A percentile compares a stretch with the other conserved stretches of the same genome.
These are phyloP conservation scores for Lasiosphaeria hispida DNA, from an alignment of 495 filamentous ascomycete genomes.

Conservation along the genomic window DNA sequence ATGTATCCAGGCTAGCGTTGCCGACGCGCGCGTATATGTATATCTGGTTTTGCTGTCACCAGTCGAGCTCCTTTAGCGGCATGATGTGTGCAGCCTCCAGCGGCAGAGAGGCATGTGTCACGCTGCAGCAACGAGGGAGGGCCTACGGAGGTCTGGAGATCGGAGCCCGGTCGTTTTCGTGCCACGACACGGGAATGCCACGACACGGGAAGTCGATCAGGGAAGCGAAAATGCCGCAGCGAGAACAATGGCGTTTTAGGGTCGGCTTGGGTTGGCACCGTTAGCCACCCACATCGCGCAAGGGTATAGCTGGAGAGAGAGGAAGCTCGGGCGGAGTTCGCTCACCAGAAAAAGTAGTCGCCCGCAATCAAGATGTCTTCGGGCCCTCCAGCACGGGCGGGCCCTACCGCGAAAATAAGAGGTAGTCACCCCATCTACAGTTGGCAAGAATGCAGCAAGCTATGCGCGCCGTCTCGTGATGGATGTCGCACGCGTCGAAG, in stretches of 20 bases:
- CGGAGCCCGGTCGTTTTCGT: neutral
- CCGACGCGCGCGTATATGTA: neutral
- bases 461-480: conserved; percentile 1
- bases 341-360: neutral
- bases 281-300: neutral
- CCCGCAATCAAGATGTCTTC: neutral
- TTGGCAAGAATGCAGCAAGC: conserved; percentile 3
- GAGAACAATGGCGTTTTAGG: neutral
- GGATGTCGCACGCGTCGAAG: conserved; percentile 3
- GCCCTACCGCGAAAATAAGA: neutral
- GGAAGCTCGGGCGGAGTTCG: neutral
- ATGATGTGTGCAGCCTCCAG: neutral
- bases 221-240: neutral
- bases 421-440: conserved; percentile 1
- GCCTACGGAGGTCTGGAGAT: neutral
- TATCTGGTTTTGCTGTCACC: neutral
- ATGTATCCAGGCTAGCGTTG: neutral
- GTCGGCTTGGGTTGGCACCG: neutral
- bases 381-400: neutral
- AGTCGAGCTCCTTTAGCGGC: neutral
- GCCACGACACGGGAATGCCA: neutral
- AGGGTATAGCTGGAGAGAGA: neutral
- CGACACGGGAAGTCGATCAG: neutral
- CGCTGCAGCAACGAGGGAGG: neutral
- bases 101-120: neutral